Conservation (phyloP, 345 rosid genomes). For the Boechera divaricarpa region DNA sequence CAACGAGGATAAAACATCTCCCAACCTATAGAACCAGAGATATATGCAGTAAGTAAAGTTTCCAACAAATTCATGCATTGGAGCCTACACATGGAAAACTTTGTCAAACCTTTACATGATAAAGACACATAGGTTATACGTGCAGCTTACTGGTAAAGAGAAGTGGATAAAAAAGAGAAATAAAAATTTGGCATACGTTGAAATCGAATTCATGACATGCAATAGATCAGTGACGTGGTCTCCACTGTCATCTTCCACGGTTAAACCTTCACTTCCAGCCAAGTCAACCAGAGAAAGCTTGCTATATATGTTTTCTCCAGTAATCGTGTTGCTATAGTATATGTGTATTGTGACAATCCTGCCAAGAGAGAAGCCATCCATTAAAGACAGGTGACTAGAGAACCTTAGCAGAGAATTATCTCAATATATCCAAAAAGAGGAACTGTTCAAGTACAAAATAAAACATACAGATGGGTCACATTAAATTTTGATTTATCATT, state of each 20-base stretch:
- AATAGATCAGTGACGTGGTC: conserved; percentile 88
- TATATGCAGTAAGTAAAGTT: conserved; percentile 34
- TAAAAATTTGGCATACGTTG: conserved; percentile 69
- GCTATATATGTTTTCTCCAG: conserved; percentile 81
- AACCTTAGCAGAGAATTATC: conserved; percentile 26
- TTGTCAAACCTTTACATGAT: conserved; percentile 1
- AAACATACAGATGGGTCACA: conserved; percentile 91
- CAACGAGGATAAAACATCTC: conserved; percentile 92
- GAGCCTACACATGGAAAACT: neutral
- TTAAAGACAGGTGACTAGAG: conserved; percentile 36
- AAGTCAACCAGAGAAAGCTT: conserved; percentile 95
- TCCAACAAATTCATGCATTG: conserved; percentile 8
- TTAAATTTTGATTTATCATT: conserved; percentile 58
- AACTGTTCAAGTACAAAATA: conserved; percentile 31
- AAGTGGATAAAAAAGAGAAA: conserved; percentile 22
- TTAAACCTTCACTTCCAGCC: conserved; percentile 94
- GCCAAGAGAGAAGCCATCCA: conserved; percentile 45
- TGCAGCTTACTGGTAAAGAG: conserved; percentile 24
- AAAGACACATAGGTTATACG: conserved; percentile 7
- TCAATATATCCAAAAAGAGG: neutral
- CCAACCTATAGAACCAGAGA: conserved; percentile 70
- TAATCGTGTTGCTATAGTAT: conserved; percentile 75
- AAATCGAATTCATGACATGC: conserved; percentile 92
- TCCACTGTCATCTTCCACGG: conserved; percentile 75
- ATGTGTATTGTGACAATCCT: conserved; percentile 86